Base-by-base conservation (phyloP, 108 stramenopile genomes). In the Cyclotella kingstonii region DNA sequence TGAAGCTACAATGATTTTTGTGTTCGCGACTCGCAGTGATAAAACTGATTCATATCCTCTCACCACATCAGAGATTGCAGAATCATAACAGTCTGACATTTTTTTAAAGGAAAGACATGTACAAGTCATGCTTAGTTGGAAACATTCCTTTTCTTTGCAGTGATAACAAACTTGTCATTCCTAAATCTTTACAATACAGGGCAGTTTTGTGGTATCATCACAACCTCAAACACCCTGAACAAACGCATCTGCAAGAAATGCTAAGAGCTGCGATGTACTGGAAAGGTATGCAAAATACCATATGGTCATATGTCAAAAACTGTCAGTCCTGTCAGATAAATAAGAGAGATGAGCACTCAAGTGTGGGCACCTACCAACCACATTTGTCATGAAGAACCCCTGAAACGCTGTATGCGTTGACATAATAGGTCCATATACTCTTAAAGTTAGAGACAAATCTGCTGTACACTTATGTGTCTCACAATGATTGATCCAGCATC, bases 401-500 rank as follows among this genome's bases (percentile, higher is more conserved):
- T 76, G 76, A 67, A 21, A 74, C 44, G 26, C n/a, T 14, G 41
- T 82, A 23, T 54, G 54, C 43, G 70, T 76, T 0, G 74, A 82
- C 38, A 48, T 79, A 11, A 76, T 79, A 0, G 81, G 73, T 8
- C 75, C 68, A 49, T 68, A 65, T 40, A 62, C 60, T 7, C 35
- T 75, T 8, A 68, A 63, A 28, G 54, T 27, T 30, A 56, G 39
- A 5, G 62, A 71, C 36, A 43, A 53, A 9, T 17, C 22, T 15
- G 23, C 21, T 9, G 23, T 60, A 12, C 45, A 60, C 19, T 69
- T 78, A 73, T 23, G 42, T n/a, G n/a, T n/a, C n/a, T n/a, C n/a
- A n/a, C n/a, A n/a, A n/a, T n/a, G n/a, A n/a, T n/a, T n/a, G n/a
- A 60, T 30, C 73, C 73, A 43, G 66, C 73, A 12, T 70, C 73